Evolutionary conservation across 805 yeast genomes (phyloP), one percentile per base, ranked within the genome.

Genomic region (Metschnikowia lunata): DNA sequence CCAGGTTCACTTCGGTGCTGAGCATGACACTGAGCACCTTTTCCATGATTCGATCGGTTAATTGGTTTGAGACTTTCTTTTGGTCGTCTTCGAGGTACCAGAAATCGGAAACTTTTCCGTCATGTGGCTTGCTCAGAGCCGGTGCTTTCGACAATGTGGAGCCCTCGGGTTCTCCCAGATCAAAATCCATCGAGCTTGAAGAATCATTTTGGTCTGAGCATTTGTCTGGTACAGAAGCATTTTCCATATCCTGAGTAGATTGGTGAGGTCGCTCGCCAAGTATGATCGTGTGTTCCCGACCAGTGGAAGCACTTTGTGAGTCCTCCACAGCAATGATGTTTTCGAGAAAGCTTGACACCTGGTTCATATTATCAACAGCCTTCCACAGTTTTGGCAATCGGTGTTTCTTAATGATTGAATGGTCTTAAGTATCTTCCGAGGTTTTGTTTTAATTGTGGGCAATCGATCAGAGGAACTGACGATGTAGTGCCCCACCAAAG

Each of bases 21-120:
- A 87, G 67, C 1, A 89, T 84, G 82, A 86, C 79, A 18, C 80
- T 69, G 7, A 88, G 64, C 39, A 87, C 67, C 56, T 81, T 76
- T 55, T 88, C 96, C 51, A 88, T 75, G 43, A 88, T 62, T 43
- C 82, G 82, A 52, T 88, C 95, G 0, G 86, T 73, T 57, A 85
- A 44, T 28, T 43, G 55, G 40, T 51, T 59, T 44, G 57, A 49
- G n/a, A 46, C 54, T 32, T 58, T 59, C 18, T 50, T 51, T 23
- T 55, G 49, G 43, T 55, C 59, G 38, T 54, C 51, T 35, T 53
- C 57, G 33, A 53, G 47, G 45, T 54, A 51, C 66, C 66, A 62
- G 47, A 57, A 57, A 14, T 55, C 52, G 8, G 61, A 54, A 14
- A 60, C 52, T 38, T 49, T 52, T 23, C 42, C 46, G 28, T 31